A percentile compares a stretch with the other conserved stretches of the same genome.
Conservation (phyloP, 129 eudicot species). For the Chrysanthemum makinoi region DNA sequence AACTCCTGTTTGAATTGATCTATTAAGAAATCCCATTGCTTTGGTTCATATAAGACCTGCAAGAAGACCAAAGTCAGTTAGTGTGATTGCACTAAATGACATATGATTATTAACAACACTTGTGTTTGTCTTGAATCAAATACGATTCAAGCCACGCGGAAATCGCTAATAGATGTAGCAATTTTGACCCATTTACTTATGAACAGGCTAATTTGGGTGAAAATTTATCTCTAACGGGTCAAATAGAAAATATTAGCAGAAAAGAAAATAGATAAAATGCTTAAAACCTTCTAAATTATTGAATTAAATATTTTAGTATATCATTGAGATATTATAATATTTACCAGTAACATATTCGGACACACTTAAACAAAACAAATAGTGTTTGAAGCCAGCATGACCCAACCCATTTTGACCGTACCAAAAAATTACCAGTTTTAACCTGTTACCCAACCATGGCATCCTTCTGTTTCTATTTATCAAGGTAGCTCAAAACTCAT, state of each 20-base stretch:
- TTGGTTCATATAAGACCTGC: slow-evolving; percentile 88
- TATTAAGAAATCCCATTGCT: slow-evolving; percentile 91
- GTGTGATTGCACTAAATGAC: neutral
- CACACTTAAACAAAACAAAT: neutral
- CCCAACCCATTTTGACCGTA: neutral
- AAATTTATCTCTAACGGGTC: neutral
- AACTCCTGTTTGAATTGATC: slow-evolving; percentile 98
- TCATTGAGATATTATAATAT: neutral
- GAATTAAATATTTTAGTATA: neutral
- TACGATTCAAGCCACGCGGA: neutral
- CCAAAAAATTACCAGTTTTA: too few species aligned
- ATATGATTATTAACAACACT: neutral
- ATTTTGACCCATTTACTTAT: neutral
- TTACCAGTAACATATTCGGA: neutral
- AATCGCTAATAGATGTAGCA: neutral
- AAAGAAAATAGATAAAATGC: neutral
- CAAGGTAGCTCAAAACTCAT: neutral
- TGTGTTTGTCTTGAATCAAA: neutral
- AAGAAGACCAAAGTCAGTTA: slow-evolving; percentile 13
- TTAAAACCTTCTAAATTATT: neutral
- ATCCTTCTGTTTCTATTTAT: neutral
- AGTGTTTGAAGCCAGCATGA: neutral
- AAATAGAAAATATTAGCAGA: neutral
- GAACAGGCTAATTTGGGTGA: too few species aligned
- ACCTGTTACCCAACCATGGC: neutral